Conservation (phyloP, 306 rosid genomes). For the Oemleria cerasiformis region DNA sequence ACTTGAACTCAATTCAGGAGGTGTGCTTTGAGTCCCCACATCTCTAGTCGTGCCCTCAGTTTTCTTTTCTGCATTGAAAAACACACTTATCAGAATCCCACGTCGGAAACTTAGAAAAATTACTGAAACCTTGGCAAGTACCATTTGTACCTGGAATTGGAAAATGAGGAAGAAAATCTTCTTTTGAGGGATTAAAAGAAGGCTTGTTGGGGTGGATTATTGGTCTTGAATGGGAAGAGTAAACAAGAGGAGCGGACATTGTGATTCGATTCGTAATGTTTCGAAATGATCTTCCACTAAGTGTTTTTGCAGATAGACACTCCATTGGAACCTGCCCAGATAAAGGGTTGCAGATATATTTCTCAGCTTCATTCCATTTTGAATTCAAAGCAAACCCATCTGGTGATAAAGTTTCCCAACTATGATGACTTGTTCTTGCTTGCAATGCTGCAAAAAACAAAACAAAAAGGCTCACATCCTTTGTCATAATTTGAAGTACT, state of each 20-base stretch:
- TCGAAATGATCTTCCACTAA: slow-evolving; percentile 75
- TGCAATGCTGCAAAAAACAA: slow-evolving; percentile 65
- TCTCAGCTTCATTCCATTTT: slow-evolving; percentile 98
- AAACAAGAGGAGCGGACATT: slow-evolving; percentile 69
- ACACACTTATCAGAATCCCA: neutral
- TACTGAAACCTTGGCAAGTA: neutral
- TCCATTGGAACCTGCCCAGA: slow-evolving; percentile 93
- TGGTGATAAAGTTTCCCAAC: slow-evolving; percentile 78
- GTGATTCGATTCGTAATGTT: slow-evolving; percentile 55
- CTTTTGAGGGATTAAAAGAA: slow-evolving; percentile 28
- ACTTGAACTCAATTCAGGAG: slow-evolving; percentile 51
- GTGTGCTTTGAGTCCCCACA: slow-evolving; percentile 83
- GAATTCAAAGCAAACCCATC: slow-evolving; percentile 92
- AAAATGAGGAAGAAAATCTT: slow-evolving; percentile 41
- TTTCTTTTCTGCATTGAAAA: slow-evolving; percentile 43
- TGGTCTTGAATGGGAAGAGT: slow-evolving; percentile 44
- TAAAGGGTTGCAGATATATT: slow-evolving; percentile 83
- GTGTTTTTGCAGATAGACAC: slow-evolving; percentile 91
- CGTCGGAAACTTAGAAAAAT: neutral
- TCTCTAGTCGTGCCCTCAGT: slow-evolving; percentile 62
- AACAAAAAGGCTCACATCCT: neutral
- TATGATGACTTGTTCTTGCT: slow-evolving; percentile 53
- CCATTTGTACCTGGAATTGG: slow-evolving; percentile 53
- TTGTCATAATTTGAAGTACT: neutral
- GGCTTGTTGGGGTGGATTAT: slow-evolving; percentile 36